Evolutionary conservation across 495 filamentous ascomycete genomes (phyloP), one percentile per base, ranked within the genome.

Genomic region (Aspergillus indologenus): DNA sequence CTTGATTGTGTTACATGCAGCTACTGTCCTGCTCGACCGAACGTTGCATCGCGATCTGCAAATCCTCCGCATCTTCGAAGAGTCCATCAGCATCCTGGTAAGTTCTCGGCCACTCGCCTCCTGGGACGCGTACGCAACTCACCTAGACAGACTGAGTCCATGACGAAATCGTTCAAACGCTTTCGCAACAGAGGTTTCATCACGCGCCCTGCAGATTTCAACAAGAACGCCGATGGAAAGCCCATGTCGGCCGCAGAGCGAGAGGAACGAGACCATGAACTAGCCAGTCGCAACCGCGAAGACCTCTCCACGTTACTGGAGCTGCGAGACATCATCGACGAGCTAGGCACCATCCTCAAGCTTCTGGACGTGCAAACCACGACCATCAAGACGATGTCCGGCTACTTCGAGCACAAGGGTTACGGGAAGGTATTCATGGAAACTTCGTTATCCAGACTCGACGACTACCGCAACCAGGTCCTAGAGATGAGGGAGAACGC

Each of bases 241-340:
- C 58, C 66, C 17, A 71, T 75, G 71, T 74, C 68, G 5, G 62
- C 65, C 2, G 54, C 58, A 0, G 65, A 77, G 24, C 79, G 80
- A 0, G 81, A 85, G 54, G 71, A 79, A 53, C 73, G 77, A 47
- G 84, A 87, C 44, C 66, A 76, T 1, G 66, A 77, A 48, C 73
- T 77, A 3, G 81, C 84, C 52, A 69, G 71, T 0, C 76, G 83
- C 50, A 87, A 87, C 56, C 75, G 83, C 9, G 79, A 83, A 22
- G 86, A 88, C 61, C 80, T 85, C 9, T 86, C 86, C 12, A 82
- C 85, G 0, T 61, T 90, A 1, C 67, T 88, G 1, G 85, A 90
- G 61, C 72, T 89, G 6, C 77, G 83, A 7, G 87, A 90, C 55
- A 83, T 89, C 50, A 81, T 86, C 49, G 86, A 89, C 55, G 86